Evolutionary conservation across 495 filamentous ascomycete genomes (phyloP).

Genomic region (Tetracladium setigerum): DNA sequence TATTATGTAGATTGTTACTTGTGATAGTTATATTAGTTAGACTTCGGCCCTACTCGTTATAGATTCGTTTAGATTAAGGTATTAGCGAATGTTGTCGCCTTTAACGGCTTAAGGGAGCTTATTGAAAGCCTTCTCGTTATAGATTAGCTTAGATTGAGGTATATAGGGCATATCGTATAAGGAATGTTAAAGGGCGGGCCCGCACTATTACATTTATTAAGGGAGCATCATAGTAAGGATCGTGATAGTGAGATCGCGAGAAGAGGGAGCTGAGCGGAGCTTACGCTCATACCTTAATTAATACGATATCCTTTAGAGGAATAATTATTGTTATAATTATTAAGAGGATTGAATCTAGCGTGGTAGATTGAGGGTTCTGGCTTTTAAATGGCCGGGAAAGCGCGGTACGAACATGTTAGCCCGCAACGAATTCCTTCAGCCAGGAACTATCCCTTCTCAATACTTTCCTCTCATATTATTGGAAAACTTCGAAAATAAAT

Average conservation of each 20-base stretch:
- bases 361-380: conserved; percentile 2
- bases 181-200: background rate
- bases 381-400: background rate
- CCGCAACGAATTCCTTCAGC: no score
- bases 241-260: background rate
- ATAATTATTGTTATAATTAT: background rate
- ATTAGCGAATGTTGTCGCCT: conserved; percentile 3
- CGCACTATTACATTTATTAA: background rate
- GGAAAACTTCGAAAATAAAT: no score
- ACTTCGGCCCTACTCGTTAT: conserved; percentile 11
- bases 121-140: conserved; percentile 11
- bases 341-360: conserved; percentile 2
- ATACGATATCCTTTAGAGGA: background rate
- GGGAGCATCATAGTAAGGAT: background rate
- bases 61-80: conserved; percentile 11
- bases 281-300: background rate
- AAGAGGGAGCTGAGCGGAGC: background rate
- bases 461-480: no score
- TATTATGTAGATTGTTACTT: conserved; percentile 11
- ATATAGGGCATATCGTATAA: background rate
- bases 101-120: conserved; percentile 1
- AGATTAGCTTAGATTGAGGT: no score
- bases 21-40: conserved; percentile 1
- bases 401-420: no score
- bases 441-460: no score